Evolutionary conservation across 2,329 filamentous ascomycete species (phyloP), one percentile per base, ranked within the genome.

Genomic region (Hirsutella rhossiliensis): DNA sequence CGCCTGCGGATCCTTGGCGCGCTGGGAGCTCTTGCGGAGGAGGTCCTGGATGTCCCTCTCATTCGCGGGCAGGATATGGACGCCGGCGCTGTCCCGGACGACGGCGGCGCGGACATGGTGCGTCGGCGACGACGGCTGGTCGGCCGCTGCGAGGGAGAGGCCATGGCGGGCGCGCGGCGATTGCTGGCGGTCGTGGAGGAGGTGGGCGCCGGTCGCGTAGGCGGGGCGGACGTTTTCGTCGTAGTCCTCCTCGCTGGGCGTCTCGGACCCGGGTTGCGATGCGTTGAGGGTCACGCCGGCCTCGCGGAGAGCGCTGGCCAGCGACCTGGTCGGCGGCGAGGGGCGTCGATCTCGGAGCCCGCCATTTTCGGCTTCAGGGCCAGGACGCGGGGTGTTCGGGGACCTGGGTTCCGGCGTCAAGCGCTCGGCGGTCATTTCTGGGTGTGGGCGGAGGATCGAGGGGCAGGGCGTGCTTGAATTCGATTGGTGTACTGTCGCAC

Each of bases 191-290:
- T 40, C 20, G 8, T 43, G 28, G 5, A 36, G 32, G 5, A 40
- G 38, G 12, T 43, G 17, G 11, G 50, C 28, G 17, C 52, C 49
- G 42, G 45, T 13, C 3, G 46, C 48, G 18, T 55, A 52, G 2
- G 52, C 50, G 17, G 59, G 55, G 8, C 59, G 54, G 7, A 61
- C 40, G 32, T 59, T 61, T 15, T 66, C 62, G 29, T 71, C 66
- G 40, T 69, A 69, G 44, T 71, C 68, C 48, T 71, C 68, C 43
- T 68, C 68, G 32, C 66, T 71, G 2, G 66, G 56, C 13, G 62
- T 67, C 13, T 68, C 67, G 2, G 64, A 67, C 29, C 54, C 49
- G 47, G 51, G 30, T 2, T 43, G 41, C 2, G 44, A 19, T 11
- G 41, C 44, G 11, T 60, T 51, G 11, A 54, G 45, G 12, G 46